Conservation (phyloP, 2,329 filamentous ascomycete species). For the Cadophora gregata region DNA sequence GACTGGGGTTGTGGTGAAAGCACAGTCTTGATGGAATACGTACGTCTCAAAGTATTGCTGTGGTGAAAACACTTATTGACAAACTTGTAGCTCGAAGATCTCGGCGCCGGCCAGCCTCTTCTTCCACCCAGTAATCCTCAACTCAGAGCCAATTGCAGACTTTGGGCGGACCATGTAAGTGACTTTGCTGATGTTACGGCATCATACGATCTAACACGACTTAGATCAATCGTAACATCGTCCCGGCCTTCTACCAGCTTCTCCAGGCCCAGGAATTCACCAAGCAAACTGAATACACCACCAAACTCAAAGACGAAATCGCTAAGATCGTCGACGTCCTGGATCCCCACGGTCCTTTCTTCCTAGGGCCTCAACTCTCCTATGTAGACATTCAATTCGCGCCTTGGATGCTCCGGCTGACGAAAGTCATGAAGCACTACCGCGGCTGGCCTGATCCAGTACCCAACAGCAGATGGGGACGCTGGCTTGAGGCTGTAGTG, state of each 20-base stretch:
- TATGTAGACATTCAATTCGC: conserved; percentile 49
- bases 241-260: conserved; percentile 77
- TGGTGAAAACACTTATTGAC: not conserved
- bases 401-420: conserved; percentile 49
- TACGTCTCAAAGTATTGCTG: conserved; percentile 43
- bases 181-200: not conserved
- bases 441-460: conserved; percentile 47
- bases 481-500: conserved; percentile 48
- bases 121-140: conserved; percentile 69
- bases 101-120: conserved; percentile 63
- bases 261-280: conserved; percentile 67
- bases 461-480: conserved; percentile 45
- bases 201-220: conserved; percentile 21
- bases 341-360: conserved; percentile 45
- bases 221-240: conserved; percentile 77
- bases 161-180: conserved; percentile 82
- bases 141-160: conserved; percentile 72
- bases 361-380: conserved; percentile 45
- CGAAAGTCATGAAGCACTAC: conserved; percentile 48
- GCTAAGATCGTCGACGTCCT: conserved; percentile 48
- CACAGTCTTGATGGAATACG: conserved; percentile 84
- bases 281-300: conserved; percentile 63
- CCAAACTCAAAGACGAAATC: conserved; percentile 70
- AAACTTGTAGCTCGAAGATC: conserved; percentile 70
- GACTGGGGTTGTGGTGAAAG: conserved; percentile 86